phyloP scores from a whole-genome alignment of 2,329 filamentous ascomycete genomes.

The Zopfia rhizophila region DNA sequence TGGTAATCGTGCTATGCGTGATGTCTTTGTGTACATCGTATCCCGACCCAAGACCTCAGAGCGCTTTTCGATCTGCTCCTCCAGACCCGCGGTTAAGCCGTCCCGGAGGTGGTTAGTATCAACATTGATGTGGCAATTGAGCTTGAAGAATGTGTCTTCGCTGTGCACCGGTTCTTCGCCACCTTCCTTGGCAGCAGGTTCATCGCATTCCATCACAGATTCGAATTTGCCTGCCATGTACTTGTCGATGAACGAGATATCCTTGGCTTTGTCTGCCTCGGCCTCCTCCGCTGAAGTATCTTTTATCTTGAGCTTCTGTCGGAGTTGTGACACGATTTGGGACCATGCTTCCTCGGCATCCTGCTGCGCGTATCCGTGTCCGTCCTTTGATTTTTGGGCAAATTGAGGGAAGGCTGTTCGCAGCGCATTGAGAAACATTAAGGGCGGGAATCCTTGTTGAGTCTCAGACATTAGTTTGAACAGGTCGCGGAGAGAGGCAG shows the following conservation, averaged over 20 bases:
- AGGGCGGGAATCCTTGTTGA: conserved; percentile 84
- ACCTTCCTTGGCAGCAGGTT: conserved; percentile 76
- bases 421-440: conserved; percentile 83
- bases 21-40: conserved; percentile 87
- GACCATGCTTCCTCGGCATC: conserved; percentile 99
- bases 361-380: conserved; percentile 92
- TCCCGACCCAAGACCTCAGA: conserved; percentile 82
- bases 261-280: conserved; percentile 46
- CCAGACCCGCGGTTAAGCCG: conserved; percentile 82
- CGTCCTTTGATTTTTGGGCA: conserved; percentile 84
- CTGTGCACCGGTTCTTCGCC: conserved; percentile 76
- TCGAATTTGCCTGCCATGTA: conserved; percentile 88
- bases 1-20: conserved; percentile 87
- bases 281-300: conserved; percentile 55
- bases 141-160: conserved; percentile 84
- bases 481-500: conserved; percentile 79
- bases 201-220: conserved; percentile 83
- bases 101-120: conserved; percentile 91
- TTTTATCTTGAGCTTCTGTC: conserved; percentile 78
- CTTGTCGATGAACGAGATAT: conserved; percentile 83
- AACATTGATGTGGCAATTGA: conserved; percentile 93
- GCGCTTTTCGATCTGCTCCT: conserved; percentile 90
- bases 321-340: conserved; percentile 86
- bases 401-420: conserved; percentile 89
- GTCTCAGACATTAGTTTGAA: conserved; percentile 92